Evolutionary conservation across 2,329 filamentous ascomycete species (phyloP).

Genomic region (Mycocentrospora acerina): DNA sequence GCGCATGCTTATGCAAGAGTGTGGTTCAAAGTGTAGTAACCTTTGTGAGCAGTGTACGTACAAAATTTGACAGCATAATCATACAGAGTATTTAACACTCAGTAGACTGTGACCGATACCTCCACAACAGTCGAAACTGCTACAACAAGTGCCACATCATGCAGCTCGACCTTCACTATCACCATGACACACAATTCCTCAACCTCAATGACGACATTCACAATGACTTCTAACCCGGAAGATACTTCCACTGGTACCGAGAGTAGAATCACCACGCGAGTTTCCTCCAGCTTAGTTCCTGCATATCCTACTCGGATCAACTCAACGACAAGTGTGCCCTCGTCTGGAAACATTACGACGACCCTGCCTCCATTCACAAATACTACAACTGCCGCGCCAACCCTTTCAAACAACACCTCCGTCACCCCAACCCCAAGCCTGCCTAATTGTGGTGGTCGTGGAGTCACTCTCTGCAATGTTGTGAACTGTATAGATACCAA

Average conservation of each 20-base stretch:
- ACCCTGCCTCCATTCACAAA: background rate
- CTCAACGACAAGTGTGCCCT: background rate
- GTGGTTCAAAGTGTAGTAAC: constrained; percentile 17
- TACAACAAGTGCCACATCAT: no score
- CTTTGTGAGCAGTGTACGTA: constrained; percentile 23
- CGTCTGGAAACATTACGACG: background rate
- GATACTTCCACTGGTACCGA: constrained; percentile 2
- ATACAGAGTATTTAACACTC: constrained; percentile 2
- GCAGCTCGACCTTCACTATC: constrained; percentile 13
- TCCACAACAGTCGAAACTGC: constrained; percentile 1
- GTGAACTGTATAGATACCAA: constrained; percentile 23
- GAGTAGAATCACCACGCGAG: background rate
- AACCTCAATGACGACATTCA: constrained; percentile 1
- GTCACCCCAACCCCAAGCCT: constrained; percentile 9
- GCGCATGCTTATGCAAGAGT: constrained; percentile 29
- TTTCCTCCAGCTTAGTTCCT: constrained; percentile 1
- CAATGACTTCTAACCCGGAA: constrained; percentile 1
- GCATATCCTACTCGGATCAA: background rate
- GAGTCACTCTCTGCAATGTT: constrained; percentile 19
- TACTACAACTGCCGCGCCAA: constrained; percentile 1
- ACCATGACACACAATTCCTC: constrained; percentile 10
- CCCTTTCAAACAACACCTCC: background rate
- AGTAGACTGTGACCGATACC: constrained; percentile 15
- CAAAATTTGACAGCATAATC: background rate
- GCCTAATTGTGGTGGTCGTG: constrained; percentile 15